Percentiles rank a stretch among this genome's conserved stretches.
phyloP scores from a whole-genome alignment of 257 asterid species.

The Jacaranda copaia region DNA sequence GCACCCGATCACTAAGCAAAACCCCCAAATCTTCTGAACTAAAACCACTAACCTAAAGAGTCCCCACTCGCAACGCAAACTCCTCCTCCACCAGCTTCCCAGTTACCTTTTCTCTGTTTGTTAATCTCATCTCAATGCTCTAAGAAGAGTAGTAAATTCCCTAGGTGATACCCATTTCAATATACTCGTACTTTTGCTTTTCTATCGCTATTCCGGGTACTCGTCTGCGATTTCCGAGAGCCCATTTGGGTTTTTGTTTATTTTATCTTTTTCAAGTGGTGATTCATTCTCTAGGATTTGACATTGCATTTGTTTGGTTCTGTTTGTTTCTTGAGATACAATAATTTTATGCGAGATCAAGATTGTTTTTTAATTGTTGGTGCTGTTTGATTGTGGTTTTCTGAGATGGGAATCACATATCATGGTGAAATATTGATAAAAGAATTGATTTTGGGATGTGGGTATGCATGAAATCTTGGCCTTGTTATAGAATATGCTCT shows the following conservation, averaged over 20 bases:
- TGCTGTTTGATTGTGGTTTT: conserved; percentile 19
- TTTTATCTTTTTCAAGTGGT: background rate
- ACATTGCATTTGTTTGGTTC: conserved; percentile 27
- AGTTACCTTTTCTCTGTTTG: background rate
- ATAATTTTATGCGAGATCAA: conserved; percentile 12
- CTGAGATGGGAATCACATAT: conserved; percentile 30
- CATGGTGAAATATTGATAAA: conserved; percentile 32
- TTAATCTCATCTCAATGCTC: background rate
- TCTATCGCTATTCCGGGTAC: background rate
- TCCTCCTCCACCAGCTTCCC: conserved; percentile 37
- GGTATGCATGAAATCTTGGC: conserved; percentile 48
- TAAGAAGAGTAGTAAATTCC: background rate
- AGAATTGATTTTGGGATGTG: conserved; percentile 42
- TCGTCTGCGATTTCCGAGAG: conserved; percentile 1
- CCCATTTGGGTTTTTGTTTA: conserved; percentile 19
- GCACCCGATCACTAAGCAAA: conserved; percentile 27
- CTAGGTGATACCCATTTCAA: background rate
- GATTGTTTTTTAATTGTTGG: background rate
- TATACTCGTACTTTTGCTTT: background rate
- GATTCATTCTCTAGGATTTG: conserved; percentile 21
- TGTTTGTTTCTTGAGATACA: conserved; percentile 12
- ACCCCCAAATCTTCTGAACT: background rate
- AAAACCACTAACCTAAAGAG: conserved; percentile 35
- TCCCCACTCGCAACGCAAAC: conserved; percentile 39
- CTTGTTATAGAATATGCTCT: conserved; percentile 64